Evolutionary conservation across 2,329 filamentous ascomycete species (phyloP).

Genomic region (Juglanconis juglandina): DNA sequence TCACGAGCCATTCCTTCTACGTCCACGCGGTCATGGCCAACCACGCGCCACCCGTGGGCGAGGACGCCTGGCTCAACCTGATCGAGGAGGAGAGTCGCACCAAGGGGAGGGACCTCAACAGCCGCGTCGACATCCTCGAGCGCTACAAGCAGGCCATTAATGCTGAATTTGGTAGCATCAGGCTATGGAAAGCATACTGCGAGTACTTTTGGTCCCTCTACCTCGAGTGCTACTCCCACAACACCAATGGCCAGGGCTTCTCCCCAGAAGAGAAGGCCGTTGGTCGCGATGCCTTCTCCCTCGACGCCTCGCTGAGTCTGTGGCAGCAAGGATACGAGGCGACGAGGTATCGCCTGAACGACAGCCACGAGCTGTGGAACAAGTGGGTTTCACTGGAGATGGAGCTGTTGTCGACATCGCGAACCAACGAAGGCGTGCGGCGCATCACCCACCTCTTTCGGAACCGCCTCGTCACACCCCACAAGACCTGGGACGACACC

Average conservation of each 20-base stretch:
- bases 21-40: slow-evolving; percentile 36
- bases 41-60: slow-evolving; percentile 55
- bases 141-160: slow-evolving; percentile 66
- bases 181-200: slow-evolving; percentile 74
- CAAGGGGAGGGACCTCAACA: slow-evolving; percentile 59
- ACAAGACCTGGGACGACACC: slow-evolving; percentile 71
- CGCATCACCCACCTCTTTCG: slow-evolving; percentile 68
- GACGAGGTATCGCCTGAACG: slow-evolving; percentile 70
- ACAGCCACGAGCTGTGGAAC: slow-evolving; percentile 78
- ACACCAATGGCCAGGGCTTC: slow-evolving; percentile 48
- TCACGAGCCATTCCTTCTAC: slow-evolving; percentile 1
- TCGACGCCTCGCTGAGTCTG: slow-evolving; percentile 62
- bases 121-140: slow-evolving; percentile 67
- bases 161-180: slow-evolving; percentile 70
- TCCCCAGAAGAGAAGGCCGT: slow-evolving; percentile 65
- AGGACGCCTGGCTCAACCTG: slow-evolving; percentile 74
- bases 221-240: slow-evolving; percentile 54
- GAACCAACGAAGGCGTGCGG: slow-evolving; percentile 55
- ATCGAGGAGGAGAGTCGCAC: slow-evolving; percentile 65
- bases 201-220: slow-evolving; percentile 74
- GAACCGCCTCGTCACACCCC: slow-evolving; percentile 68
- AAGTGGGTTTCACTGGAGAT: slow-evolving; percentile 71
- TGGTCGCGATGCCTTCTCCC: slow-evolving; percentile 68
- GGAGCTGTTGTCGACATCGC: slow-evolving; percentile 58
- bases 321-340: slow-evolving; percentile 70